Conservation (phyloP, 768 basidiomycete genomes). For the Lactarius sp. region DNA sequence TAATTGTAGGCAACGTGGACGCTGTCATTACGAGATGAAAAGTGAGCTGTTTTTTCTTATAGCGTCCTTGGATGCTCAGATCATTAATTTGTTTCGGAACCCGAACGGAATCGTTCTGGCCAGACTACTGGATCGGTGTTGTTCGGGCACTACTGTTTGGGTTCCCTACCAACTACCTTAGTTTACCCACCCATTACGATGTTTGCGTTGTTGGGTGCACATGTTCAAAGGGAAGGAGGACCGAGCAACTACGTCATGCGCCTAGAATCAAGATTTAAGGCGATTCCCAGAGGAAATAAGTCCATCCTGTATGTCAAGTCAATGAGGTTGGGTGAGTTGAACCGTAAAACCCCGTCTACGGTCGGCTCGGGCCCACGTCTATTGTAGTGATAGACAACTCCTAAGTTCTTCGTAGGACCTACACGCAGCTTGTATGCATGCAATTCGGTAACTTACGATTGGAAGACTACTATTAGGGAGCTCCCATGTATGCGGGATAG, state of each 20-base stretch:
- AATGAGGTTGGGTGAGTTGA: background rate
- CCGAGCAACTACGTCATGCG: background rate
- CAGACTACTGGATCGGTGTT: background rate
- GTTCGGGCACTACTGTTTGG: background rate
- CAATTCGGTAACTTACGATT: background rate
- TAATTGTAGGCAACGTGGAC: conserved; percentile 58
- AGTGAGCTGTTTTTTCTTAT: background rate
- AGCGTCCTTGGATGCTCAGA: background rate
- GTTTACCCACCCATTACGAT: background rate
- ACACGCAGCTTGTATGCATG: background rate
- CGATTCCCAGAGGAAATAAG: background rate
- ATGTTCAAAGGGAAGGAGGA: background rate
- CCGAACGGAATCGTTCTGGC: background rate
- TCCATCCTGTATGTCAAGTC: background rate
- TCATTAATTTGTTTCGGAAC: background rate
- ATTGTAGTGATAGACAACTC: background rate
- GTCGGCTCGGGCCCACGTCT: background rate
- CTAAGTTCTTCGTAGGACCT: background rate
- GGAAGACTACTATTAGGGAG: background rate
- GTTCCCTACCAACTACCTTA: background rate
- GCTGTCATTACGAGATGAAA: conserved; percentile 31
- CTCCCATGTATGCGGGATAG: background rate
- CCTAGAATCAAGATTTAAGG: background rate
- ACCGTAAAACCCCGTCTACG: background rate
- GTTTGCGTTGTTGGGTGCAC: background rate